Evolutionary conservation across 1,284 basidiomycete species (phyloP).

Genomic region (Serendipita sp.): DNA sequence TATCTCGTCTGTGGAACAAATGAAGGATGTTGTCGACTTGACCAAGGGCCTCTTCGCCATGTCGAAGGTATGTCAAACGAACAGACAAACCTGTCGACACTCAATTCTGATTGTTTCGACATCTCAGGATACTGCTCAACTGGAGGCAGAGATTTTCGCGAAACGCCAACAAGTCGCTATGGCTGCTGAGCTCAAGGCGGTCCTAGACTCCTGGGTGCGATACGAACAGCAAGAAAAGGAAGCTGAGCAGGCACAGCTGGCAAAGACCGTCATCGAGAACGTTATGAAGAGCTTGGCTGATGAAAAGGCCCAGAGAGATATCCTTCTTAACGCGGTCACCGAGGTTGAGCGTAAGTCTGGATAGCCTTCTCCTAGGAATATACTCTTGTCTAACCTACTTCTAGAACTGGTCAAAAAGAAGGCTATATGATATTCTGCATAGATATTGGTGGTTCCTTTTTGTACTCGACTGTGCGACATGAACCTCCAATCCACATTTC

Average conservation of each 20-base stretch:
- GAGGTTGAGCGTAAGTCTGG: conserved; percentile 78
- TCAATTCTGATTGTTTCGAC: background rate
- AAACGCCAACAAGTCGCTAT: conserved; percentile 82
- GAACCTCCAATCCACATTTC: background rate
- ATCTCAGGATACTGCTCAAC: conserved; percentile 72
- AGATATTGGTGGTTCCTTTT: background rate
- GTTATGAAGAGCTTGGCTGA: conserved; percentile 75
- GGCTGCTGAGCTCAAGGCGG: conserved; percentile 81
- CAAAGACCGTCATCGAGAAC: conserved; percentile 75
- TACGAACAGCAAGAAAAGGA: conserved; percentile 95
- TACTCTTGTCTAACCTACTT: conserved; percentile 12
- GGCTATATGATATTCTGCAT: conserved; percentile 34
- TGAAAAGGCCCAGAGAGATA: conserved; percentile 87
- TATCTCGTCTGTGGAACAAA: conserved; percentile 78
- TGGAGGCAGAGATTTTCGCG: conserved; percentile 84
- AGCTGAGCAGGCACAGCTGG: conserved; percentile 84
- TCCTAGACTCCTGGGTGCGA: conserved; percentile 96
- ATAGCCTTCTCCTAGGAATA: background rate
- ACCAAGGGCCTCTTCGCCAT: conserved; percentile 85
- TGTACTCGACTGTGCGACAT: background rate
- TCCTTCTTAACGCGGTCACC: conserved; percentile 69
- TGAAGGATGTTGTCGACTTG: conserved; percentile 87
- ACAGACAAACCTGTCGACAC: background rate
- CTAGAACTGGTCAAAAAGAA: conserved; percentile 57
- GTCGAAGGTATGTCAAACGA: conserved; percentile 54